Base-by-base conservation (phyloP, 2,329 filamentous ascomycete species). In the Verticillium alfalfae region DNA sequence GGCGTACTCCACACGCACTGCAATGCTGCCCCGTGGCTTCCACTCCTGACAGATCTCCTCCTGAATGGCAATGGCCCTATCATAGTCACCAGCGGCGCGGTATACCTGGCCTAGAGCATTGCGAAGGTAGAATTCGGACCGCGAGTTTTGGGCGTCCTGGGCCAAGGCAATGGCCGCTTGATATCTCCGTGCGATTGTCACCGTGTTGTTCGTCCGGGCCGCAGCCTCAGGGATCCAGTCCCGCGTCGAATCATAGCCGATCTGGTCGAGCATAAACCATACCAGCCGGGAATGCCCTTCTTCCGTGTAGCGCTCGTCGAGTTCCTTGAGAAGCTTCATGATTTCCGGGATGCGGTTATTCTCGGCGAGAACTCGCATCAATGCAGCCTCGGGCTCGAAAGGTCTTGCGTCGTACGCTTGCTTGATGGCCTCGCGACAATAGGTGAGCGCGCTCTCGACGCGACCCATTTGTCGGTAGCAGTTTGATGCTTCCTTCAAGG, bases 191-290 rank as follows among this genome's bases (percentile, higher is more conserved):
- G 73, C 62, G 13, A 76, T 63, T 9, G 73, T 70, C 0, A 67
- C 68, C 0, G 70, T 69, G 61, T 72, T 68, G 3, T 69, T 68
- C 0, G 70, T 70, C 41, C 75, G 76, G 57, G 73, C 71, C 0
- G 74, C 76, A 1, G 77, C 75, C n/a, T 73, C 74, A 13, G 76
- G 76, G 6, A 78, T 72, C 75, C 75, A 78, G 59, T 79, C 76
- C 34, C 70, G 4, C 72, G 65, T 9, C 64, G 68, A 26, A 69
- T 73, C 60, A 70, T 75, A 58, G 70, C 69, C 26, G 56, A 67
- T 68, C 26, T 76, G 72, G 16, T 71, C 70, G 0, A 79, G 64
- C 7, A 79, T 60, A 38, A 79, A 72, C 41, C 75, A 70, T 0
- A 74, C 70, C 6, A 79, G 65, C 5, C 72, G 70, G 12, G 55